A percentile compares a stretch with the other conserved stretches of the same genome.
Conservation (phyloP, 2,329 filamentous ascomycete genomes). For the Achaetomium macrosporum region DNA sequence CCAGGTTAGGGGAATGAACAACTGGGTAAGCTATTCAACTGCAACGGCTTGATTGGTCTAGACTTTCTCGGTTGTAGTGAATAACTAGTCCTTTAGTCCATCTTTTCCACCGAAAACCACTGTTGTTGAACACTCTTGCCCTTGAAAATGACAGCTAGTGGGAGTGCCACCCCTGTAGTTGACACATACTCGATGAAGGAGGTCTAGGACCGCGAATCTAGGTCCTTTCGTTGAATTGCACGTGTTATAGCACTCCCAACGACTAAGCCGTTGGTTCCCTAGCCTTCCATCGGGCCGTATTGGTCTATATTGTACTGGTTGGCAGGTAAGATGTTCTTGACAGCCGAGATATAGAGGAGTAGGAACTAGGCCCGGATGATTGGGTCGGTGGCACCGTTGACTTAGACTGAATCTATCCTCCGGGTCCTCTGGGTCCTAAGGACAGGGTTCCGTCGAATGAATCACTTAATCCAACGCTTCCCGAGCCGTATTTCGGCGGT, state of each 20-base stretch:
- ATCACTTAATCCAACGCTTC: too few relatives aligned
- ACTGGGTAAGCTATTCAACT: not conserved
- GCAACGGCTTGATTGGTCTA: not conserved
- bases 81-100: too few relatives aligned
- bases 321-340: constrained; percentile 1
- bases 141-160: not conserved
- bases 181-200: constrained; percentile 1
- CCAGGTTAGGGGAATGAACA: not conserved
- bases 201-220: not conserved
- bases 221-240: not conserved
- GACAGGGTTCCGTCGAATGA: too few relatives aligned
- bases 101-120: not conserved
- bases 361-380: not conserved
- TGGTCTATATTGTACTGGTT: constrained; percentile 2
- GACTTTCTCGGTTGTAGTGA: too few relatives aligned
- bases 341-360: not conserved
- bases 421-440: too few relatives aligned
- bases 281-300: not conserved
- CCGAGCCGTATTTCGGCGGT: too few relatives aligned
- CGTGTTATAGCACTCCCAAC: not conserved
- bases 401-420: not conserved
- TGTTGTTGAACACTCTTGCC: not conserved
- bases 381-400: not conserved
- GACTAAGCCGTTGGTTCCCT: constrained; percentile 1
- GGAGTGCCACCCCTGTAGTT: not conserved